These are phyloP conservation scores for Lecanosticta acicola DNA, from an alignment of 2,329 filamentous ascomycete genomes.

Conservation along the genomic window DNA sequence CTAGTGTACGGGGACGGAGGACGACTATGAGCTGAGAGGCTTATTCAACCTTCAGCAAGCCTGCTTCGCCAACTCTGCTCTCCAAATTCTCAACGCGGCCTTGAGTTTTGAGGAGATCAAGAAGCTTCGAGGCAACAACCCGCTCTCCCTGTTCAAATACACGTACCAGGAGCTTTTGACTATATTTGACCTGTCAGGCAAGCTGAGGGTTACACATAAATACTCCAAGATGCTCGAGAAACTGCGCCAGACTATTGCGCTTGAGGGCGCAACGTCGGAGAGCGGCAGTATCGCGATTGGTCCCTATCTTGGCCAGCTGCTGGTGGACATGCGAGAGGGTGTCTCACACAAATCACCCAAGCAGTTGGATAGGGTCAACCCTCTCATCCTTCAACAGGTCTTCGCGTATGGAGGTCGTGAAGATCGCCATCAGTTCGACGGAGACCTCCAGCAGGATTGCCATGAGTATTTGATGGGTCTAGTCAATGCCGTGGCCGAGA, in stretches of 20 bases:
- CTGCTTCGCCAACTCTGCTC: conserved; percentile 18
- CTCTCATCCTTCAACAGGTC: conserved; percentile 15
- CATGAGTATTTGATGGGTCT: conserved; percentile 13
- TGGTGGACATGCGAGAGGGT: conserved; percentile 10
- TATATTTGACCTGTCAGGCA: background rate
- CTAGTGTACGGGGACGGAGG: background rate
- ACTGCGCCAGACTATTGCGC: background rate
- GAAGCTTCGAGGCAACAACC: background rate
- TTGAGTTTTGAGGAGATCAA: conserved; percentile 6
- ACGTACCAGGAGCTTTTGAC: background rate
- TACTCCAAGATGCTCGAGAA: conserved; percentile 1
- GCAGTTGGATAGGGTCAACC: background rate
- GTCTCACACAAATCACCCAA: background rate
- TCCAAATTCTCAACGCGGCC: conserved; percentile 16
- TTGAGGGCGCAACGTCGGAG: background rate
- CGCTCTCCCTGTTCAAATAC: background rate
- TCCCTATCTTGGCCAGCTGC: conserved; percentile 13
- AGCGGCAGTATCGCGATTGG: conserved; percentile 6
- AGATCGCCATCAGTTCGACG: background rate
- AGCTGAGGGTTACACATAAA: too few species aligned
- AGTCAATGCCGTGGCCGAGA: conserved; percentile 6
- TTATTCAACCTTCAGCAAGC: conserved; percentile 10
- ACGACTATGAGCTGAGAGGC: conserved; percentile 3
- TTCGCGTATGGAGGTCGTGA: conserved; percentile 10
- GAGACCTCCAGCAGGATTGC: conserved; percentile 14